Percentiles rank a stretch among this genome's conserved stretches.
These are phyloP conservation scores for Mikania micrantha DNA, from an alignment of 129 eudicot species.

Conservation along the genomic window DNA sequence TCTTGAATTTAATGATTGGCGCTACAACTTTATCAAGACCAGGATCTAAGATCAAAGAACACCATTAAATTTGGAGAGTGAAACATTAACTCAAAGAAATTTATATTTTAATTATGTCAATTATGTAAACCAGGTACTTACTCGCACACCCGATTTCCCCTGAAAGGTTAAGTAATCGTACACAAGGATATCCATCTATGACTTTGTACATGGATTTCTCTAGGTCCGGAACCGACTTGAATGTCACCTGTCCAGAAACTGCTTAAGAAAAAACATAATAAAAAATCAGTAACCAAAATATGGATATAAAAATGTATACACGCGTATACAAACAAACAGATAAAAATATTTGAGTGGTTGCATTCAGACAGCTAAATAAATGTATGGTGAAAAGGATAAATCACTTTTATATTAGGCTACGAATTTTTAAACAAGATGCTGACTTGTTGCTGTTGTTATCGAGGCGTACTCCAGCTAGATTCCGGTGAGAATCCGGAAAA, in stretches of 20 bases:
- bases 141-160: conserved; percentile 99
- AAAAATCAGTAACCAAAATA: background rate
- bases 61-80: background rate
- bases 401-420: background rate
- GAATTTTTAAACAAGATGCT: background rate
- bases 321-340: background rate
- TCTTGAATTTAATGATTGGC: conserved; percentile 49
- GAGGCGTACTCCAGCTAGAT: too few relatives aligned
- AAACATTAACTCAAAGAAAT: background rate
- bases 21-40: conserved; percentile 85
- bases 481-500: too few relatives aligned
- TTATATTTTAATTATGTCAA: background rate
- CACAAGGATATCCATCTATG: conserved; percentile 92
- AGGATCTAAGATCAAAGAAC: conserved; percentile 54
- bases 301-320: background rate
- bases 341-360: background rate
- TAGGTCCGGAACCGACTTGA: conserved; percentile 93
- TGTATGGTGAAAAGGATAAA: background rate
- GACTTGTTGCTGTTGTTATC: too few relatives aligned
- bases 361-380: background rate
- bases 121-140: conserved; percentile 31
- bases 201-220: conserved; percentile 79
- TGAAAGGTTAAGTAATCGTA: conserved; percentile 78
- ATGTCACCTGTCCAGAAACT: conserved; percentile 52
- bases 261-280: conserved; percentile 5